These are phyloP conservation scores for Russula brevipes DNA, from an alignment of 768 basidiomycete genomes.

Conservation along the genomic window DNA sequence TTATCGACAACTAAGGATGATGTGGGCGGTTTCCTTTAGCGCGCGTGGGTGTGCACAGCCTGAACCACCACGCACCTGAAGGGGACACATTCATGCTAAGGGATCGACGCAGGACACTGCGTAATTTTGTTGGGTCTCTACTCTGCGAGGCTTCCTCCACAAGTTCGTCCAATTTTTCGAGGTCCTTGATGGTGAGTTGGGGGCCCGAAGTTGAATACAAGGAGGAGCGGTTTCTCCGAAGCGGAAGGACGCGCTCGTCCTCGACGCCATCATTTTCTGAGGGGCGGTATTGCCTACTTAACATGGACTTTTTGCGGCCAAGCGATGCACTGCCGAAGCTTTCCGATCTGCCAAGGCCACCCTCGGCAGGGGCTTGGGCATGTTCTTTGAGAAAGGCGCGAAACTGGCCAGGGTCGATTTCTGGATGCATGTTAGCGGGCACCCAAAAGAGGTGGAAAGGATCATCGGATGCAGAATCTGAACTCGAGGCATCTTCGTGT, in stretches of 20 bases:
- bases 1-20: slow-evolving; percentile 49
- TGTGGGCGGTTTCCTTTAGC: slow-evolving; percentile 4
- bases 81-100: slow-evolving; percentile 83
- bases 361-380: slow-evolving; percentile 53
- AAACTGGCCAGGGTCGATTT: slow-evolving; percentile 96
- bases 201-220: slow-evolving; percentile 65
- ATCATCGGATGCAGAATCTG: slow-evolving; percentile 52
- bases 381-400: slow-evolving; percentile 93
- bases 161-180: slow-evolving; percentile 90
- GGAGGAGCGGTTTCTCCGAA: slow-evolving; percentile 64
- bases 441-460: slow-evolving; percentile 97
- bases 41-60: not conserved
- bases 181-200: slow-evolving; percentile 85
- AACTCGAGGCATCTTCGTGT: slow-evolving; percentile 40
- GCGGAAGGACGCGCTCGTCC: slow-evolving; percentile 55
- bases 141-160: slow-evolving; percentile 85
- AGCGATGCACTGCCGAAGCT: slow-evolving; percentile 47
- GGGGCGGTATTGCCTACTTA: slow-evolving; percentile 89
- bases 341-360: slow-evolving; percentile 38
- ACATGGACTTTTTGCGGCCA: slow-evolving; percentile 88
- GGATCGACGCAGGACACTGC: slow-evolving; percentile 76
- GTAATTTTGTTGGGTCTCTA: slow-evolving; percentile 75
- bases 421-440: slow-evolving; percentile 92
- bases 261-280: slow-evolving; percentile 70
- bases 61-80: slow-evolving; percentile 58